Conservation (phyloP, 2,329 filamentous ascomycete species). For the Trichocomaceae sp. region DNA sequence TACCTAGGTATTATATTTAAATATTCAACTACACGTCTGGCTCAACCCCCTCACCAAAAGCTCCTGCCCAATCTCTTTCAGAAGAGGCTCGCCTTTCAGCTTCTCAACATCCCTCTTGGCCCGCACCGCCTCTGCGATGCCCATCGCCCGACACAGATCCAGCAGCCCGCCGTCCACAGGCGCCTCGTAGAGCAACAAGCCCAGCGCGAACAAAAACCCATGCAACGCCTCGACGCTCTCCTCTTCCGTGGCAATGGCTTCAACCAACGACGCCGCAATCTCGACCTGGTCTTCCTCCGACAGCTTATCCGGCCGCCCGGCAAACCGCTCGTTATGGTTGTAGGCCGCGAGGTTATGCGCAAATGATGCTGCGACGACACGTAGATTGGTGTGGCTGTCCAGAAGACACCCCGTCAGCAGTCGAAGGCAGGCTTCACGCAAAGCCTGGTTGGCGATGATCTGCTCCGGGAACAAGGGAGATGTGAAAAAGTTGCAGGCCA, state of each 20-base stretch:
- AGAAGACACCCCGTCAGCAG: conserved; percentile 73
- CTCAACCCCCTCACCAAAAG: conserved; percentile 37
- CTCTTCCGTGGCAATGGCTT: conserved; percentile 56
- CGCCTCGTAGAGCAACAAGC: conserved; percentile 66
- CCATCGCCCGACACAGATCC: conserved; percentile 72
- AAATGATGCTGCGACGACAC: conserved; percentile 74
- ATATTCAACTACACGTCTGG: background rate
- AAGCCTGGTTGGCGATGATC: conserved; percentile 47
- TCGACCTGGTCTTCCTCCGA: conserved; percentile 70
- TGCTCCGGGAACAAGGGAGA: conserved; percentile 63
- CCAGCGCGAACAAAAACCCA: conserved; percentile 69
- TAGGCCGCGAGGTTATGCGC: conserved; percentile 73
- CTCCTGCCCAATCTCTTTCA: conserved; percentile 46
- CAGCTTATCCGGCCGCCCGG: conserved; percentile 53
- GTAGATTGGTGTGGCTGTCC: conserved; percentile 67
- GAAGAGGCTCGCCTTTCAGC: conserved; percentile 53
- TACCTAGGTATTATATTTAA: too few relatives aligned
- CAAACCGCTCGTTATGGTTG: conserved; percentile 59
- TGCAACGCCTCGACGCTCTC: conserved; percentile 62
- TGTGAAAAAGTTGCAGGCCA: conserved; percentile 78
- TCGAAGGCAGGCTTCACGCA: conserved; percentile 57
- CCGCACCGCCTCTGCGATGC: conserved; percentile 59
- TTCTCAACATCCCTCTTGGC: conserved; percentile 46
- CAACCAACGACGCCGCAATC: conserved; percentile 70
- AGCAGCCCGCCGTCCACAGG: conserved; percentile 66